These are phyloP conservation scores for Daldinia concentrica DNA, from an alignment of 495 filamentous ascomycete species.

Conservation along the genomic window DNA sequence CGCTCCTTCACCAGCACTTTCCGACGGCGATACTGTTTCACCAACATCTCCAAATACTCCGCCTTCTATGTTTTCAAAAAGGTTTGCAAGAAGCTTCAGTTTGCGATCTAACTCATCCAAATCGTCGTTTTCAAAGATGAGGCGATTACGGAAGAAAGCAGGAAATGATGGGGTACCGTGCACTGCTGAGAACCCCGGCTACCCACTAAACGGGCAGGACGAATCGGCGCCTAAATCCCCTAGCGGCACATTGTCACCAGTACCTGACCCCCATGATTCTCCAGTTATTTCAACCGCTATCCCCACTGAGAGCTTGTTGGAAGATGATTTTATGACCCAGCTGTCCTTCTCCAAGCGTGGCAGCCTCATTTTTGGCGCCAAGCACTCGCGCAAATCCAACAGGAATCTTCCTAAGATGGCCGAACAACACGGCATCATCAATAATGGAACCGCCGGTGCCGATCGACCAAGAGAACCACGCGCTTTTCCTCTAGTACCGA, in stretches of 20 bases:
- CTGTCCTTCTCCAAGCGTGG: constrained; percentile 68
- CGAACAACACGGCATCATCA: constrained; percentile 23
- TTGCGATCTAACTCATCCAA: constrained; percentile 45
- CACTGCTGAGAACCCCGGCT: constrained; percentile 25
- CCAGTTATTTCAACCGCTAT: constrained; percentile 62
- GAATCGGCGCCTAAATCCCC: constrained; percentile 37
- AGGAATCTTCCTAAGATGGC: constrained; percentile 34
- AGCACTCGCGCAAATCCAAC: constrained; percentile 48
- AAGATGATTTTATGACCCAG: constrained; percentile 58
- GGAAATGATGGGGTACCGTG: constrained; percentile 27
- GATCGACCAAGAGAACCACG: constrained; percentile 29
- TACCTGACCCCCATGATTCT: constrained; percentile 40
- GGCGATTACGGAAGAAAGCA: constrained; percentile 50
- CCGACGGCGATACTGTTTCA: constrained; percentile 40
- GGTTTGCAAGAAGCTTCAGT: constrained; percentile 52
- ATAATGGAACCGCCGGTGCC: constrained; percentile 1
- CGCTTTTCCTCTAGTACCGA: constrained; percentile 41
- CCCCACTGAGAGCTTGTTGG: constrained; percentile 61
- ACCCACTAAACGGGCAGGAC: constrained; percentile 44
- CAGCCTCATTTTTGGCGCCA: constrained; percentile 70
- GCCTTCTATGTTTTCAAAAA: constrained; percentile 47
- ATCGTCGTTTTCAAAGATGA: constrained; percentile 39
- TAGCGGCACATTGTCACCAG: constrained; percentile 38
- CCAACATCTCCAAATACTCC: constrained; percentile 48
- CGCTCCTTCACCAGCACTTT: constrained; percentile 37